Evolutionary conservation across 352 stramenopile species (phyloP).

Genomic region (Phytophthora pseudosyringae): DNA sequence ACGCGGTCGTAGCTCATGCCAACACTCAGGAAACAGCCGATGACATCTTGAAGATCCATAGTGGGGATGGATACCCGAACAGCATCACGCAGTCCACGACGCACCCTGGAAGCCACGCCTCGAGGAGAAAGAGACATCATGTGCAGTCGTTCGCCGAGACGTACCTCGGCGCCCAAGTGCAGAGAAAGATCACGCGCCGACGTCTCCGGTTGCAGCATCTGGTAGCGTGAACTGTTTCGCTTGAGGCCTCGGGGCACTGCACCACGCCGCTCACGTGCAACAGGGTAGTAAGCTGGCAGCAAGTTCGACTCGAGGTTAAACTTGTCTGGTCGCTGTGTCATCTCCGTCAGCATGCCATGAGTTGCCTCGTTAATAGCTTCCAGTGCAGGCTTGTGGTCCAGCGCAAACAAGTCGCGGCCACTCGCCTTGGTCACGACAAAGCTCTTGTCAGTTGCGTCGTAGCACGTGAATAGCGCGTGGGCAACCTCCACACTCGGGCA

Average conservation of each 20-base stretch:
- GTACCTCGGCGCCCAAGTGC: slow-evolving; percentile 60
- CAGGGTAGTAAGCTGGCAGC: slow-evolving; percentile 76
- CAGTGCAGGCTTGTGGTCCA: slow-evolving; percentile 82
- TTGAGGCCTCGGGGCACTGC: slow-evolving; percentile 41
- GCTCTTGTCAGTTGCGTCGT: slow-evolving; percentile 72
- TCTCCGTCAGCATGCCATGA: slow-evolving; percentile 76
- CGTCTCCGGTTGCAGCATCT: slow-evolving; percentile 77
- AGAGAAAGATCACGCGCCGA: slow-evolving; percentile 58
- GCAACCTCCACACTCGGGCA: slow-evolving; percentile 81
- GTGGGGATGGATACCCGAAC: slow-evolving; percentile 60
- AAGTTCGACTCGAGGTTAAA: slow-evolving; percentile 72
- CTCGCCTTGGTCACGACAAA: slow-evolving; percentile 74
- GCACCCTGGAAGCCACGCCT: slow-evolving; percentile 56
- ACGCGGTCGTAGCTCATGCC: slow-evolving; percentile 76
- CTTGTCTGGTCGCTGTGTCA: slow-evolving; percentile 58
- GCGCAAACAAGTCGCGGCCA: slow-evolving; percentile 59
- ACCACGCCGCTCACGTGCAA: slow-evolving; percentile 59
- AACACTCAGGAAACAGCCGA: slow-evolving; percentile 71
- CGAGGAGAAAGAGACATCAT: slow-evolving; percentile 78
- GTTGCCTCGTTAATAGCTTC: slow-evolving; percentile 75
- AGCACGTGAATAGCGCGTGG: slow-evolving; percentile 84
- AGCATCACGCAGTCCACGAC: slow-evolving; percentile 59
- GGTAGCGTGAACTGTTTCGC: slow-evolving; percentile 55
- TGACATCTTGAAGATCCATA: slow-evolving; percentile 61
- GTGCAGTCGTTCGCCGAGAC: slow-evolving; percentile 67